Base-by-base conservation (phyloP, 495 filamentous ascomycete species). In the Evansstolkia leycettana region DNA sequence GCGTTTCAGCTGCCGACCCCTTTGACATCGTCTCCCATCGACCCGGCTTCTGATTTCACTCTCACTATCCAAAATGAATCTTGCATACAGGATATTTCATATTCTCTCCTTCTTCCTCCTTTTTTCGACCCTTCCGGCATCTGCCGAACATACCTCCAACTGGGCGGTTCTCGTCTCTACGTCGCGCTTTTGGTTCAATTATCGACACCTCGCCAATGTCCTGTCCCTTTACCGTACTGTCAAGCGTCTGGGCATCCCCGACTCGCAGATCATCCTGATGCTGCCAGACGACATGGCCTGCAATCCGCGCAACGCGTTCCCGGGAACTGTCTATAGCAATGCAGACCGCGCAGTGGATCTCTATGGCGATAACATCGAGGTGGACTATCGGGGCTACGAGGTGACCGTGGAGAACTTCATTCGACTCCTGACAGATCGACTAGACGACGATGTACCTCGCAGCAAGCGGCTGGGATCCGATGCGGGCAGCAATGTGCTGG, bases 181-280 rank as follows among this genome's bases (percentile, higher is more conserved):
- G n/a, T 96, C 92, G 6, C 81, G 90, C 38, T 98, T 98, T 68
- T 98, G 90, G 90, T 98, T 98, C 75, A 98, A 98, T 64, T 98
- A 98, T 64, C 83, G 90, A 28, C 90, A 98, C 52, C 77, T 98
- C 25, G 89, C 92, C 51, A 98, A 98, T 67, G 88, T 94, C 33
- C 78, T 98, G 33, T 95, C 90, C 33, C 75, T 98, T 34, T 98
- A 98, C 67, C 85, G 90, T 47, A 96, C 92, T 46, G 90, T 98
- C 37, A 98, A 98, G 65, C 83, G 90, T 13, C 78, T 98, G 27
- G 90, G 90, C 33, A 98, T 98, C 46, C 90, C 90, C 31, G 90
- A 98, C 58, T 94, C 86, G 13, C 92, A 98, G 52, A 98, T 98
- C 58, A 95, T 98, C 55, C 78, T 98, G 39, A 96, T 98, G 90